Percentiles rank a stretch among this genome's conserved stretches.
Conservation (phyloP, 192 early-diverging fungal species). For the Coemansia sp. region DNA sequence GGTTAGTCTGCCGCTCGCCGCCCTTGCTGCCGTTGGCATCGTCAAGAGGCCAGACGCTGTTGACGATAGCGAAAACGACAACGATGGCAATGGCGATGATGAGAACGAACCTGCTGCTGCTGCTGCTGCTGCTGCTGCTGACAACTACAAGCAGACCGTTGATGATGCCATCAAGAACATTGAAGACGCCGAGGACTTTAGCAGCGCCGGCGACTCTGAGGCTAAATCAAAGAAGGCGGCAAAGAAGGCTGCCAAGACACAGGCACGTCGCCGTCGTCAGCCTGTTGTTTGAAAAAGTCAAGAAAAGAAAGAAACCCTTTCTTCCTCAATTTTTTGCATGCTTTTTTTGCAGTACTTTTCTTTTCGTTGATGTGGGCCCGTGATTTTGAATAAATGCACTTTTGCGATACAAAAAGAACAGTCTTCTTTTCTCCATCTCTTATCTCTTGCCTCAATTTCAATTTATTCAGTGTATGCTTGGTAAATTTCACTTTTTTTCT, state of each 20-base stretch:
- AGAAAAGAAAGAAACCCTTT: too few species aligned
- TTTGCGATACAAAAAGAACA: too few species aligned
- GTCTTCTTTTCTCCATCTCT: background rate
- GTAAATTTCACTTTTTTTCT: background rate
- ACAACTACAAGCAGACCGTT: conserved; percentile 13
- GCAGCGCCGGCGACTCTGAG: conserved; percentile 13
- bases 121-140: too few species aligned
- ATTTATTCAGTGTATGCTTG: too few species aligned
- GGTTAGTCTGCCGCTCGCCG: conserved; percentile 24
- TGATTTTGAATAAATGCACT: too few species aligned
- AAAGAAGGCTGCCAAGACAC: conserved; percentile 42
- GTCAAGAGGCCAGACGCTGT: conserved; percentile 7
- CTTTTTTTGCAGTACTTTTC: too few species aligned
- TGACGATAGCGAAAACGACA: background rate
- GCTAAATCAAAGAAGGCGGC: conserved; percentile 46
- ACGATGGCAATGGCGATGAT: conserved; percentile 6
- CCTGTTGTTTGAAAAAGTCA: conserved; percentile 21
- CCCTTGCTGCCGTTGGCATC: conserved; percentile 23
- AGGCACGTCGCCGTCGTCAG: conserved; percentile 48
- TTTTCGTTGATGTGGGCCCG: too few species aligned
- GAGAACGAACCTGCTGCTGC: conserved; percentile 5
- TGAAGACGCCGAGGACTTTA: conserved; percentile 3
- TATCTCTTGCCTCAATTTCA: too few species aligned
- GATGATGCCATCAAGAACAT: conserved; percentile 18
- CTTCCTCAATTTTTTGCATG: too few species aligned